These are phyloP conservation scores for Silene conica DNA, from an alignment of 148 eudicot genomes.

Conservation along the genomic window DNA sequence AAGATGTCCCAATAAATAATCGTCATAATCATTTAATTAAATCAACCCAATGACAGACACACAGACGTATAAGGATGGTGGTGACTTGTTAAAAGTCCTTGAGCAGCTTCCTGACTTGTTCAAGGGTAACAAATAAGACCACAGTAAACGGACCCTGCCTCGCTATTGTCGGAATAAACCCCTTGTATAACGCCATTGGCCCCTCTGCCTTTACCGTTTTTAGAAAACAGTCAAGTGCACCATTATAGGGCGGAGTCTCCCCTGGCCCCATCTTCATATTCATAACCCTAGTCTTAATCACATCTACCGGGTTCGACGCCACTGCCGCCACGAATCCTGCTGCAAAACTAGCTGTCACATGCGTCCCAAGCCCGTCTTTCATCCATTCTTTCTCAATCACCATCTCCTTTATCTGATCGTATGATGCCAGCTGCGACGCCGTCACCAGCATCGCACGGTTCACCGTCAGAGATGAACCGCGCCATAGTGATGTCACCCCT, in stretches of 20 bases:
- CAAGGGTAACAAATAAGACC: slow-evolving; percentile 78
- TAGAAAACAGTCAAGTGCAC: slow-evolving; percentile 74
- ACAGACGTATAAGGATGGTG: too few species aligned
- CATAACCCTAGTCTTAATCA: slow-evolving; percentile 87
- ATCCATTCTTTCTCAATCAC: slow-evolving; percentile 44
- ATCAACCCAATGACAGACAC: too few species aligned
- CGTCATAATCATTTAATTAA: slow-evolving; percentile 2
- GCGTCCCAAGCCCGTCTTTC: slow-evolving; percentile 85
- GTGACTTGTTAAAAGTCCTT: slow-evolving; percentile 54
- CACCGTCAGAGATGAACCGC: slow-evolving; percentile 85
- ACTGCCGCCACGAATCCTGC: slow-evolving; percentile 96
- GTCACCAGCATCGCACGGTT: slow-evolving; percentile 94
- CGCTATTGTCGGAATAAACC: slow-evolving; percentile 77
- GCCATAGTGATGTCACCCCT: slow-evolving; percentile 67
- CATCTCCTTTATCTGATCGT: slow-evolving; percentile 67
- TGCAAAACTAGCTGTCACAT: slow-evolving; percentile 76
- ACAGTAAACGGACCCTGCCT: slow-evolving; percentile 93
- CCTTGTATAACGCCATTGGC: slow-evolving; percentile 67
- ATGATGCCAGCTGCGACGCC: slow-evolving; percentile 81
- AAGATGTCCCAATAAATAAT: neutral
- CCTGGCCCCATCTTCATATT: slow-evolving; percentile 73
- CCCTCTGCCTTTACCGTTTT: slow-evolving; percentile 69
- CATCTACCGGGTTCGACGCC: slow-evolving; percentile 83
- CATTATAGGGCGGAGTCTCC: slow-evolving; percentile 48
- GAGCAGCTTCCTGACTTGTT: slow-evolving; percentile 69